These are phyloP conservation scores for Amanita inopinata DNA, from an alignment of 768 basidiomycete species.

Conservation along the genomic window DNA sequence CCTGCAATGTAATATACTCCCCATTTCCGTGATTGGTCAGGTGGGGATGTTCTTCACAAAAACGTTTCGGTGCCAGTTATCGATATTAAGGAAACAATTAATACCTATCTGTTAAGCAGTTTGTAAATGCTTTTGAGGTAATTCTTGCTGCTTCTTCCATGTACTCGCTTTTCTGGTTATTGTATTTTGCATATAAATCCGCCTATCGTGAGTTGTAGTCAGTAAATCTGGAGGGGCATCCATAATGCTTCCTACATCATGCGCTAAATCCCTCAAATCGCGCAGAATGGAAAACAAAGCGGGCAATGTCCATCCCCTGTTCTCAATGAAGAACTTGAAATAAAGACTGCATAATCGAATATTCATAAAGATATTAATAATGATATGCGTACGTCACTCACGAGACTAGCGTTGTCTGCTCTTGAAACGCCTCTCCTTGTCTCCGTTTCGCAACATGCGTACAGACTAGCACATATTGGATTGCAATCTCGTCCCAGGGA, in stretches of 20 bases:
- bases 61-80: not conserved
- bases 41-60: conserved; percentile 48
- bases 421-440: conserved; percentile 67
- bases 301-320: conserved; percentile 81
- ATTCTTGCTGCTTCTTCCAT: conserved; percentile 85
- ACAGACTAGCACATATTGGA: conserved; percentile 73
- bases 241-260: conserved; percentile 44
- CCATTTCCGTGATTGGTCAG: conserved; percentile 76
- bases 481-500: conserved; percentile 84
- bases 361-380: not conserved
- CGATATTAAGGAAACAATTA: not conserved
- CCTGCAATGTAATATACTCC: conserved; percentile 89
- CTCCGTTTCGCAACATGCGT: conserved; percentile 60
- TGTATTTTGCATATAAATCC: conserved; percentile 48
- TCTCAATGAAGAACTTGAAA: conserved; percentile 68
- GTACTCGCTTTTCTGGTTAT: conserved; percentile 47
- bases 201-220: too few species aligned
- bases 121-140: conserved; percentile 83
- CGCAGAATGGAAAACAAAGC: conserved; percentile 73
- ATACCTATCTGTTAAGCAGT: conserved; percentile 72
- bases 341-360: conserved; percentile 39
- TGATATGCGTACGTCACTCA: conserved; percentile 30
- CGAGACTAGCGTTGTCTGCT: conserved; percentile 69
- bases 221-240: not conserved
- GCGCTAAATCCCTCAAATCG: conserved; percentile 78